A percentile compares a stretch with the other conserved stretches of the same genome.
Conservation (phyloP, 345 rosid species). For the Salix suchowensis region DNA sequence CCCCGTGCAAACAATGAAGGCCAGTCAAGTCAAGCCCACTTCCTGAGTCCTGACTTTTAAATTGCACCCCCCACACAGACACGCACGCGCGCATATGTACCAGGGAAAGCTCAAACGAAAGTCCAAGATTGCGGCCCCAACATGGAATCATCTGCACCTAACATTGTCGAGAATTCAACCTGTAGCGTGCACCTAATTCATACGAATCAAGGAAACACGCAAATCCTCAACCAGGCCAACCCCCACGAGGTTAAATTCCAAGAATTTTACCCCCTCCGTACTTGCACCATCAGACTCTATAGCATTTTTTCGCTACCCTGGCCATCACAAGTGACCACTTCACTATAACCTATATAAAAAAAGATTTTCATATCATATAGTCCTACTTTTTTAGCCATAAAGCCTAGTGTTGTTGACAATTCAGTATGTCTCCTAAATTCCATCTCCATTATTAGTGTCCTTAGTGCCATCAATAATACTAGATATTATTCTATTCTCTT, state of each 20-base stretch:
- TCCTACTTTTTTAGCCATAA: background rate
- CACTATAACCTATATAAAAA: background rate
- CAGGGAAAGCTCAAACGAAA: too few species aligned
- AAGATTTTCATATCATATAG: background rate
- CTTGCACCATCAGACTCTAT: background rate
- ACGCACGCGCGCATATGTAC: too few species aligned
- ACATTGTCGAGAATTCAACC: too few species aligned
- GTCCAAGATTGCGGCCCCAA: too few species aligned
- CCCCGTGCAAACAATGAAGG: too few species aligned
- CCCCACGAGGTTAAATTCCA: background rate
- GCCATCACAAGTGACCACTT: background rate
- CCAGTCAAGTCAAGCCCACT: too few species aligned
- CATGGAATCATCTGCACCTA: too few species aligned
- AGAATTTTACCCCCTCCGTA: background rate
- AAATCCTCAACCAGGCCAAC: too few species aligned
- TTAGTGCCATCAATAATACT: slow-evolving; percentile 12
- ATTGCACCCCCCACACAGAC: too few species aligned
- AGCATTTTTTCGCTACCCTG: background rate
- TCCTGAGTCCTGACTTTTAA: too few species aligned
- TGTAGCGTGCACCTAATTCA: too few species aligned
- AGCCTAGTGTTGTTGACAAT: background rate
- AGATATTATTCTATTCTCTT: slow-evolving; percentile 1
- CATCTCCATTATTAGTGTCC: slow-evolving; percentile 11
- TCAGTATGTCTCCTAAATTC: slow-evolving; percentile 6
- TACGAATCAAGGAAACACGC: too few species aligned